A percentile compares a stretch with the other conserved stretches of the same genome.
phyloP scores from a whole-genome alignment of 192 early-diverging fungal species.

The Coemansia aciculifera region DNA sequence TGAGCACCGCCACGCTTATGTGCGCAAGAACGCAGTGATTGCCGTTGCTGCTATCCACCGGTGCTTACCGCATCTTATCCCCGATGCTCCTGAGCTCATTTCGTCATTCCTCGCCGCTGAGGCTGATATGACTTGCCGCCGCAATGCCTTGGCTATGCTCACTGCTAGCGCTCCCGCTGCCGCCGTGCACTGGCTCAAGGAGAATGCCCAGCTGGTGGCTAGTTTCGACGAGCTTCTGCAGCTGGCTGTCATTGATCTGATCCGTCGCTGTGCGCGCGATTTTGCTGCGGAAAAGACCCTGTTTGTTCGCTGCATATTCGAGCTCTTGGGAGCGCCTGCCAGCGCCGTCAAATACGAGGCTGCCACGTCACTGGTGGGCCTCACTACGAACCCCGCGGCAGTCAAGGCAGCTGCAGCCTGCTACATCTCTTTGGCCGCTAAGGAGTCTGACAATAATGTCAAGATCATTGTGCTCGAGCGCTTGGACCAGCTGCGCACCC shows the following conservation, averaged over 20 bases:
- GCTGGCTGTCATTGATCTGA: conserved; percentile 90
- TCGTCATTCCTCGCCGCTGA: conserved; percentile 69
- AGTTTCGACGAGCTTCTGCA: conserved; percentile 92
- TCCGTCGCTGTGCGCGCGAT: conserved; percentile 85
- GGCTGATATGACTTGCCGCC: conserved; percentile 87
- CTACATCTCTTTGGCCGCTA: conserved; percentile 88
- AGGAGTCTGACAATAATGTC: conserved; percentile 97
- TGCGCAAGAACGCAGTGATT: conserved; percentile 95
- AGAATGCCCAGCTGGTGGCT: conserved; percentile 69
- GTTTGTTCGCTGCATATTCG: conserved; percentile 90
- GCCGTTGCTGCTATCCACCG: conserved; percentile 90
- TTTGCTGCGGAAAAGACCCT: conserved; percentile 85
- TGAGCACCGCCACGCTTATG: conserved; percentile 96
- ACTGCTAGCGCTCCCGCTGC: conserved; percentile 71
- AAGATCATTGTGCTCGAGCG: conserved; percentile 95
- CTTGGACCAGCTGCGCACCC: conserved; percentile 79
- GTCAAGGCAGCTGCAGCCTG: conserved; percentile 90
- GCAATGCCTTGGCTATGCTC: conserved; percentile 95
- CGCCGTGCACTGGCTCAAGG: conserved; percentile 84
- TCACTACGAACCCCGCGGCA: conserved; percentile 86
- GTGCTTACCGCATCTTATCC: conserved; percentile 87
- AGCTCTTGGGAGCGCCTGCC: conserved; percentile 76
- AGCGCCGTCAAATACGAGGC: conserved; percentile 97
- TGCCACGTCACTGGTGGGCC: conserved; percentile 83
- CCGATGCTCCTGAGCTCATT: conserved; percentile 92